phyloP scores from a whole-genome alignment of 768 basidiomycete genomes.

The Calocybe indica region DNA sequence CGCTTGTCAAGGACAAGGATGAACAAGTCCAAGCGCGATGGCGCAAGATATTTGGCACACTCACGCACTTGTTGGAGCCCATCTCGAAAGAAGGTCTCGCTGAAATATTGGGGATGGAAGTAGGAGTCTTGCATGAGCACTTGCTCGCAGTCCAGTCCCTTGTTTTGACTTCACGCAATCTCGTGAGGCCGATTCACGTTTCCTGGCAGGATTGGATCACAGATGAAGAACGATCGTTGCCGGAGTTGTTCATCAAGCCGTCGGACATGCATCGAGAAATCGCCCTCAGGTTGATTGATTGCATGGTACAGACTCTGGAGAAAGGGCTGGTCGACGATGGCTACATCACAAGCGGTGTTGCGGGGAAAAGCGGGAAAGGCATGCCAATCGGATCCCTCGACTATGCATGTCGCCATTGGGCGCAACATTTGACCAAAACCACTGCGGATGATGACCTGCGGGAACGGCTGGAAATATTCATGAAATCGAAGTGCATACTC shows the following conservation, averaged over 20 bases:
- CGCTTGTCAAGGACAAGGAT: background rate
- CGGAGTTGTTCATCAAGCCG: conserved; percentile 5
- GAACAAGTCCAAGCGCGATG: conserved; percentile 1
- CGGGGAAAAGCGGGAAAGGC: no score
- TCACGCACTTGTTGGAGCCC: conserved; percentile 7
- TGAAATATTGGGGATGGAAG: conserved; percentile 1
- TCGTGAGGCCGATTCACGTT: conserved; percentile 6
- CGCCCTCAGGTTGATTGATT: conserved; percentile 5
- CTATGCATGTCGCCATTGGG: conserved; percentile 15
- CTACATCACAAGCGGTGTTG: no score
- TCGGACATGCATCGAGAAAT: conserved; percentile 7
- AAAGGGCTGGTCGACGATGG: background rate
- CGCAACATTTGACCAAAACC: conserved; percentile 8
- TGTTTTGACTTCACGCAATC: conserved; percentile 1
- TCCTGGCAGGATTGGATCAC: conserved; percentile 11
- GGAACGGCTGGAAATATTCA: conserved; percentile 6
- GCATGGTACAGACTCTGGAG: conserved; percentile 6
- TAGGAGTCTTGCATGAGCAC: background rate
- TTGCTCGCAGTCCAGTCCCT: conserved; percentile 6
- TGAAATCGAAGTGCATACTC: conserved; percentile 5
- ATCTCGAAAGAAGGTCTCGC: conserved; percentile 1
- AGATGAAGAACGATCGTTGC: conserved; percentile 3
- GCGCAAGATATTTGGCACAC: conserved; percentile 3
- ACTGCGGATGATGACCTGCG: conserved; percentile 2
- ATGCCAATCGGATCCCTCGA: conserved; percentile 1